These are phyloP conservation scores for Collybia sp. DNA, from an alignment of 768 basidiomycete genomes.

Conservation along the genomic window DNA sequence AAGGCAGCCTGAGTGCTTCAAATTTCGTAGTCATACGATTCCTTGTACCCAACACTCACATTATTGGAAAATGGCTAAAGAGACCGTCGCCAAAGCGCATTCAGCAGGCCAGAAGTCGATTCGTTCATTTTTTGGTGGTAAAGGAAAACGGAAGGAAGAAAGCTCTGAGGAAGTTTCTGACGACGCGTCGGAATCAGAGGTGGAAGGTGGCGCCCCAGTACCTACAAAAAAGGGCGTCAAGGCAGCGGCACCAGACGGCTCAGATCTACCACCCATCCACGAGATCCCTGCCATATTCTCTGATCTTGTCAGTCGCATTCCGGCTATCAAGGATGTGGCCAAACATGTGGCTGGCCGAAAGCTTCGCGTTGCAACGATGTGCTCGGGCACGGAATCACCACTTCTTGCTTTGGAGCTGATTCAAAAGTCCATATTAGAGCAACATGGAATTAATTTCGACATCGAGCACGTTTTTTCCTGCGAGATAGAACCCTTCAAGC, in stretches of 20 bases:
- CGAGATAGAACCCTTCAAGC: conserved; percentile 96
- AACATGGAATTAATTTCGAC: conserved; percentile 58
- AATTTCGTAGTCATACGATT: neutral
- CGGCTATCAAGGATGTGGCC: conserved; percentile 62
- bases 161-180: conserved; percentile 27
- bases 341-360: conserved; percentile 72
- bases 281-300: conserved; percentile 69
- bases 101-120: conserved; percentile 49
- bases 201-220: conserved; percentile 26
- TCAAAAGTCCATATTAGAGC: conserved; percentile 66
- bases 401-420: conserved; percentile 87
- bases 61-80: conserved; percentile 41
- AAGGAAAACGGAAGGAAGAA: conserved; percentile 23
- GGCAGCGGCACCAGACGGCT: conserved; percentile 48
- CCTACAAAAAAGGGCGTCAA: conserved; percentile 29
- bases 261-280: conserved; percentile 73
- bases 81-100: conserved; percentile 29
- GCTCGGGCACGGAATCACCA: conserved; percentile 94
- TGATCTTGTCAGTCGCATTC: conserved; percentile 64
- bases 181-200: conserved; percentile 22
- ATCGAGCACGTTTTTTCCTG: conserved; percentile 95
- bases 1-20: neutral
- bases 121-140: conserved; percentile 47
- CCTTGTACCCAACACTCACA: conserved; percentile 9
- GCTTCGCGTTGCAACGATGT: conserved; percentile 95